Evolutionary conservation across 2,329 filamentous ascomycete species (phyloP).

Genomic region (Metarhizium rileyi): DNA sequence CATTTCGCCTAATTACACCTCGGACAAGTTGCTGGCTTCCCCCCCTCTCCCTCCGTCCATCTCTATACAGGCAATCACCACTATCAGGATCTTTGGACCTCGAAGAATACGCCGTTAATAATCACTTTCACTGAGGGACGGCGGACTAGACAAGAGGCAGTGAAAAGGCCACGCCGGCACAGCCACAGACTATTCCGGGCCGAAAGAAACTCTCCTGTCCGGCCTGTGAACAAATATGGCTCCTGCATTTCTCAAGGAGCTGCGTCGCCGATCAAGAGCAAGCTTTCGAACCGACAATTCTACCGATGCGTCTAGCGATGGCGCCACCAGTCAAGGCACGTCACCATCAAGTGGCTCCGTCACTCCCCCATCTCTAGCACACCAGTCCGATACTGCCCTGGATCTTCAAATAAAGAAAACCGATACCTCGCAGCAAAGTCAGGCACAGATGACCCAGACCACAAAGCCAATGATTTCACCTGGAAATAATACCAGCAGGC

Average conservation of each 20-base stretch:
- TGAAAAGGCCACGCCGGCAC: background rate
- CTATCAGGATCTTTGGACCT: background rate
- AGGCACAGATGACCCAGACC: conserved; percentile 11
- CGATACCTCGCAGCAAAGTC: conserved; percentile 10
- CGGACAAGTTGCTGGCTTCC: background rate
- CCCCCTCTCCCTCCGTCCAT: background rate
- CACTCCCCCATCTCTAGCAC: conserved; percentile 65
- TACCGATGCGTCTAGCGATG: conserved; percentile 52
- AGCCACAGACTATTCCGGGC: background rate
- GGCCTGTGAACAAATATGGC: conserved; percentile 34
- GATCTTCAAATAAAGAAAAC: conserved; percentile 48
- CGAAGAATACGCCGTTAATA: background rate
- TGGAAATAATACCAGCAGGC: conserved; percentile 39
- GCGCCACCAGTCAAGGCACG: conserved; percentile 45
- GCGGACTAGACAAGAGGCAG: background rate
- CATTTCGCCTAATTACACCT: background rate
- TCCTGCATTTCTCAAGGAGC: conserved; percentile 61
- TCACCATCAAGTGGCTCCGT: conserved; percentile 58
- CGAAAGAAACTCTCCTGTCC: background rate
- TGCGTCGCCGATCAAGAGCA: conserved; percentile 66
- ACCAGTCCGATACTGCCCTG: conserved; percentile 55
- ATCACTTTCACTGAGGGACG: background rate
- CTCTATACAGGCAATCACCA: background rate
- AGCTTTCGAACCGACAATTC: conserved; percentile 60
- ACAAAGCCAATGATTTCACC: conserved; percentile 29